A percentile compares a stretch with the other conserved stretches of the same genome.
Conservation (phyloP, 495 filamentous ascomycete genomes). For the Pyronema domesticum region DNA sequence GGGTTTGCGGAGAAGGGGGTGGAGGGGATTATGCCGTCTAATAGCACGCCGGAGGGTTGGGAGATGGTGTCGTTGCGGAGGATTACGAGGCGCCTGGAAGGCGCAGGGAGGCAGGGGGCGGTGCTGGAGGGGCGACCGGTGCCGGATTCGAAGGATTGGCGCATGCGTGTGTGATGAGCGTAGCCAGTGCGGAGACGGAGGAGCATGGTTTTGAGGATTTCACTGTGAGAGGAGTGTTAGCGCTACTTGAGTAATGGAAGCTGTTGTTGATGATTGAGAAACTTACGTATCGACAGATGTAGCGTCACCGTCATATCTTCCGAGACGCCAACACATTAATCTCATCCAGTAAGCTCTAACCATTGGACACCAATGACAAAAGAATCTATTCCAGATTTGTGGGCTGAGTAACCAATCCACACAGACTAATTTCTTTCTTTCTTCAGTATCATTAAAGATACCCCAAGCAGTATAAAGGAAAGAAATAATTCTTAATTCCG, state of each 20-base stretch:
- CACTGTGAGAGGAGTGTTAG: slow-evolving; percentile 20
- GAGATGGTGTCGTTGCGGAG: slow-evolving; percentile 65
- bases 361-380: slow-evolving; percentile 98
- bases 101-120: slow-evolving; percentile 69
- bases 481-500: slow-evolving; percentile 73
- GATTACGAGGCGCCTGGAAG: slow-evolving; percentile 80
- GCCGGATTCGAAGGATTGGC: slow-evolving; percentile 41
- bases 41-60: slow-evolving; percentile 31
- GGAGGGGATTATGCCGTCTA: slow-evolving; percentile 27
- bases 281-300: slow-evolving; percentile 55
- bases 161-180: slow-evolving; percentile 61
- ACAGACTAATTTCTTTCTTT: slow-evolving; percentile 55
- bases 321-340: slow-evolving; percentile 79
- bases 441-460: slow-evolving; percentile 45
- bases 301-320: slow-evolving; percentile 52
- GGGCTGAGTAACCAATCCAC: slow-evolving; percentile 64
- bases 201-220: slow-evolving; percentile 54
- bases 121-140: slow-evolving; percentile 48
- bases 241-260: slow-evolving; percentile 5
- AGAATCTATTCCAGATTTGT: slow-evolving; percentile 62
- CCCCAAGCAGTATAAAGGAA: slow-evolving; percentile 76
- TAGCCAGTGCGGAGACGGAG: slow-evolving; percentile 55
- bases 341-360: slow-evolving; percentile 92
- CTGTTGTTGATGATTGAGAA: neutral
- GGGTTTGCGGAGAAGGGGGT: slow-evolving; percentile 25